Evolutionary conservation across 305 asterid species (phyloP).

Genomic region (Salvia sclarea): DNA sequence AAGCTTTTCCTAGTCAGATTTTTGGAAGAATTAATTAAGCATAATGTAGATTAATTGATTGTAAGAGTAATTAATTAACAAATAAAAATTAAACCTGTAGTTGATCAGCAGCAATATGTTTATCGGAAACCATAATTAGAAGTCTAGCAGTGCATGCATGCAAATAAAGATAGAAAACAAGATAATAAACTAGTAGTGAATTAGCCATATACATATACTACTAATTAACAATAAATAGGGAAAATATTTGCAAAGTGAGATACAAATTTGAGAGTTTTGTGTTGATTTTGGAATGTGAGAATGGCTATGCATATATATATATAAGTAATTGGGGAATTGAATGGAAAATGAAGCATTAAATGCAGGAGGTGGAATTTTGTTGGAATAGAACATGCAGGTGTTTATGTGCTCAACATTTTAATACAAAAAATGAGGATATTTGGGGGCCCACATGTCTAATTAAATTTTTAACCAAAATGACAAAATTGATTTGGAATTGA

Average conservation of each 20-base stretch:
- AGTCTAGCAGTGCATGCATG: conserved; percentile 62
- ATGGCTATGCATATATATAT: neutral
- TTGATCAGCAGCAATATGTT: conserved; percentile 11
- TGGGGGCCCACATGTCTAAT: conserved; percentile 49
- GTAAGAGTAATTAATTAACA: neutral
- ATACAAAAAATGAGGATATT: conserved; percentile 43
- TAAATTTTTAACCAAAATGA: conserved; percentile 23
- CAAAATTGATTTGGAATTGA: neutral
- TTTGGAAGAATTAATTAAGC: neutral
- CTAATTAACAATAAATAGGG: too few species aligned
- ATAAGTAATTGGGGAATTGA: conserved; percentile 36
- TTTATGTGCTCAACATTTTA: conserved; percentile 39
- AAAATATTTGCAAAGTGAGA: conserved; percentile 11
- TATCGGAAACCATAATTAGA: conserved; percentile 23
- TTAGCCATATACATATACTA: conserved; percentile 40
- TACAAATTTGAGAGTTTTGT: neutral
- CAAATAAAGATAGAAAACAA: conserved; percentile 44
- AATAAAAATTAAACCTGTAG: conserved; percentile 40
- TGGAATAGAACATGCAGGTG: conserved; percentile 66
- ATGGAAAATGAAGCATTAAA: conserved; percentile 51
- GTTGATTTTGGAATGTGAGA: neutral
- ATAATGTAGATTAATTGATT: neutral
- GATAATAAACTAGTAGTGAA: conserved; percentile 34
- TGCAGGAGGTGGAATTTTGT: conserved; percentile 53
- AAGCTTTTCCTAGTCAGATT: neutral